Conservation (phyloP, 2,329 filamentous ascomycete species). For the Xylaria polymorpha region DNA sequence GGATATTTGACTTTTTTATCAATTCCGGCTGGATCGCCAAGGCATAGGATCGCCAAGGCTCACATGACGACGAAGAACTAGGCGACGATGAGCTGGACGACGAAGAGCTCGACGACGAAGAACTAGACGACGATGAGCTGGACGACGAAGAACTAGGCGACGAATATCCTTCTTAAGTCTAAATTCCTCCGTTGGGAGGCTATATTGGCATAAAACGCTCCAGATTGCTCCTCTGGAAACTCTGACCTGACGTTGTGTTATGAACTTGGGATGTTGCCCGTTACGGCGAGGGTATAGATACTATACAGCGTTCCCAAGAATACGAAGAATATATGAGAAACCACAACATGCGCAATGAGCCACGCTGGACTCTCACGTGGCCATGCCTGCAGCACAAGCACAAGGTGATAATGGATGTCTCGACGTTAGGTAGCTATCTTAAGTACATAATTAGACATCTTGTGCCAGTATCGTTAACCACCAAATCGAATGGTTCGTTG, state of each 20-base stretch:
- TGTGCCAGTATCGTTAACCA: background rate
- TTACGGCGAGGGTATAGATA: slow-evolving; percentile 1
- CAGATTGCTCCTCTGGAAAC: background rate
- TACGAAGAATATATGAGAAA: slow-evolving; percentile 12
- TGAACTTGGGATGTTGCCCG: background rate
- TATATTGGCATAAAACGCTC: background rate
- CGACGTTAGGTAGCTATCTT: background rate
- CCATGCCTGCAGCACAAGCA: background rate
- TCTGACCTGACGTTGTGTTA: background rate
- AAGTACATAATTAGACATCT: background rate
- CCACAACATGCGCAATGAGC: background rate
- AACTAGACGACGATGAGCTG: too few species aligned
- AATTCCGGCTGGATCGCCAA: slow-evolving; percentile 93
- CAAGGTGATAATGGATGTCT: background rate
- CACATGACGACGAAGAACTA: background rate
- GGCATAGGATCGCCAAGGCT: slow-evolving; percentile 59
- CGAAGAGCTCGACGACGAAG: background rate
- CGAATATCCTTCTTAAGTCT: background rate
- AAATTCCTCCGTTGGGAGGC: background rate
- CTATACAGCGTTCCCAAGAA: background rate
- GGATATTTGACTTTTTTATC: slow-evolving; percentile 95
- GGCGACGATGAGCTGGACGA: too few species aligned
- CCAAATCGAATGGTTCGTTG: background rate
- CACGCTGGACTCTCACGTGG: background rate
- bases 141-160: background rate